Base-by-base conservation (phyloP, 192 early-diverging fungal genomes). In the Backusella australiensis region DNA sequence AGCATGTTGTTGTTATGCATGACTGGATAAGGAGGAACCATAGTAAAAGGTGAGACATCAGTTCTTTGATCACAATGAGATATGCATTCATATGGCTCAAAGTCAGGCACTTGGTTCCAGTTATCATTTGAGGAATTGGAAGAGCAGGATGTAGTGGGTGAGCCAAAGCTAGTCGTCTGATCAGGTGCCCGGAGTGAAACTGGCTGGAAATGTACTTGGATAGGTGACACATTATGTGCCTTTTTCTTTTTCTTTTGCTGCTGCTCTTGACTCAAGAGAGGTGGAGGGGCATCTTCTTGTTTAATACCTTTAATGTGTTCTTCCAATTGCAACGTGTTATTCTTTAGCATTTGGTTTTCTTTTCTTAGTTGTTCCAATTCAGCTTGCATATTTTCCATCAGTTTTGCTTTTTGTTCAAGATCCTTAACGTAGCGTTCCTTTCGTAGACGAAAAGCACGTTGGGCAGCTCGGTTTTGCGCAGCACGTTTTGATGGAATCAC, bases 381-480 rank as follows among this genome's bases (percentile, higher is more conserved):
- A 21, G 67, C 26, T 32, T 83, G 74, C 70, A 70, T 74, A 5
- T 77, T 41, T 44, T 80, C 78, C 73, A 94, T 84, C 56, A 89
- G 84, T 71, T 91, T 88, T 4, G 92, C 91, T 65, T 90, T 88
- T 3, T 83, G 86, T 81, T 97, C 96, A 0, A 97, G 88, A 9
- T 91, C 87, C 75, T 91, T 89, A 34, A 96, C 89, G 77, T 97
- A 94, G 71, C 87, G 87, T 72, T 94, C 91, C 66, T 91, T 91
- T 35, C 96, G 91, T 83, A 96, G 91, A 46, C 96, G 91, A 81
- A 97, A 97, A 2, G 96, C 94, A 1, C 93, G 88, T 82, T 97
- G 96, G 6, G 96, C 96, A 6, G 94, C 94, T 19, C 96, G 88
- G 80, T 97, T 97, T 81, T 97, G 96, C 11, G 91, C 93, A 4